phyloP scores from a whole-genome alignment of 225 moss, liverwort and hornwort species.

The Bryum argenteum region DNA sequence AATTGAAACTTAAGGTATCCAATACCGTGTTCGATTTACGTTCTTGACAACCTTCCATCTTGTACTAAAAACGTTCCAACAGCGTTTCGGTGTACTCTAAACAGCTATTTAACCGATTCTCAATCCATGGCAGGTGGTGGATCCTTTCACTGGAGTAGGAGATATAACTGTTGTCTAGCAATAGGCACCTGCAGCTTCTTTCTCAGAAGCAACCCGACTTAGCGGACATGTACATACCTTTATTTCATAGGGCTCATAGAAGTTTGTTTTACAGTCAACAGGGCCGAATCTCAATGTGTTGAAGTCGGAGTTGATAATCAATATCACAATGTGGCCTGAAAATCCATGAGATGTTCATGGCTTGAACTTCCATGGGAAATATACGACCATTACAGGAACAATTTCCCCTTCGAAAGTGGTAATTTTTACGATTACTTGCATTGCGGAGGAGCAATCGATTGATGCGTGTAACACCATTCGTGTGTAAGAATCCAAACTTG shows the following conservation, averaged over 20 bases:
- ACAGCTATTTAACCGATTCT: not conserved
- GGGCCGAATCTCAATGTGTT: slow-evolving; percentile 30
- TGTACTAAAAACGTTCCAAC: not conserved
- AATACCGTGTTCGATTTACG: not conserved
- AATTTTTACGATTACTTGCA: slow-evolving; percentile 2
- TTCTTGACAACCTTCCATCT: not conserved
- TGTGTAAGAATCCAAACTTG: not conserved
- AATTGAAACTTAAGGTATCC: slow-evolving; percentile 24
- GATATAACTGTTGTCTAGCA: not conserved
- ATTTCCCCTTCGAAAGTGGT: slow-evolving; percentile 1
- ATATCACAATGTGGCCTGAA: not conserved
- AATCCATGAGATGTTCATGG: not conserved
- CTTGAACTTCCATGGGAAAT: slow-evolving; percentile 14
- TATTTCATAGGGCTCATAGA: slow-evolving; percentile 1
- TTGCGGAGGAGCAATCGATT: slow-evolving; percentile 20
- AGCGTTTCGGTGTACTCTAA: not conserved
- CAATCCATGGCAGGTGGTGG: slow-evolving; percentile 16
- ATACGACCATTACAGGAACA: not conserved
- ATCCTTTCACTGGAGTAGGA: slow-evolving; percentile 3
- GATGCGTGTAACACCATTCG: not conserved
- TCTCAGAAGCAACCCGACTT: slow-evolving; percentile 30
- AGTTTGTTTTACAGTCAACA: slow-evolving; percentile 10
- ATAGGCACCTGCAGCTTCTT: slow-evolving; percentile 27
- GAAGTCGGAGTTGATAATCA: slow-evolving; percentile 21
- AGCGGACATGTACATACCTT: slow-evolving; percentile 33